These are phyloP conservation scores for Grigorovia transvaalensis DNA, from an alignment of 805 yeast genomes.

Conservation along the genomic window DNA sequence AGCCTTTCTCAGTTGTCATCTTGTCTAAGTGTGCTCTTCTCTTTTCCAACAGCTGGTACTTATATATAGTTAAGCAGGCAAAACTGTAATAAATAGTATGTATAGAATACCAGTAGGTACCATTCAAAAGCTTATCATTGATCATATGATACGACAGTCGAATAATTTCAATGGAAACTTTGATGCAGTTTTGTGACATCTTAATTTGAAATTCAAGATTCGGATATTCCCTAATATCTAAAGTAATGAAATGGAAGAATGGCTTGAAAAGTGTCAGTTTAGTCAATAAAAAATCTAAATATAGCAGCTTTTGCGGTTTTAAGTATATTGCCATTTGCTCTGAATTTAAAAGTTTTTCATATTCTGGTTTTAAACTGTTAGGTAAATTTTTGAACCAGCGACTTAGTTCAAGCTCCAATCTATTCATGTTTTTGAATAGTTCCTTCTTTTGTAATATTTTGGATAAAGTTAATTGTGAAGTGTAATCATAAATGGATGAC, in stretches of 20 bases:
- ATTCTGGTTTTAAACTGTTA: constrained; percentile 57
- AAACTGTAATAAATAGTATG: constrained; percentile 84
- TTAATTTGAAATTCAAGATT: constrained; percentile 49
- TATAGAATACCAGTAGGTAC: constrained; percentile 86
- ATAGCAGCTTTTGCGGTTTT: constrained; percentile 65
- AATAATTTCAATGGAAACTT: constrained; percentile 74
- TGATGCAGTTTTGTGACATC: constrained; percentile 73
- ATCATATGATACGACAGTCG: constrained; percentile 74
- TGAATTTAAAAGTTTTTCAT: constrained; percentile 38
- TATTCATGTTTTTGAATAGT: constrained; percentile 34
- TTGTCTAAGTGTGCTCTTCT: background rate
- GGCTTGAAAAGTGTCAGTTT: constrained; percentile 79
- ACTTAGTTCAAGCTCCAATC: constrained; percentile 58
- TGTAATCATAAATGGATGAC: constrained; percentile 12
- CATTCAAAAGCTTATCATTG: constrained; percentile 56
- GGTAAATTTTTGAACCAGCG: constrained; percentile 68
- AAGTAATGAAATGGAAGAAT: constrained; percentile 57
- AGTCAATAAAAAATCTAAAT: constrained; percentile 63
- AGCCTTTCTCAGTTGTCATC: background rate
- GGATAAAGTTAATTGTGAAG: constrained; percentile 4
- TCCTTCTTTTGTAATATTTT: constrained; percentile 2
- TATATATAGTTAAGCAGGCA: constrained; percentile 66
- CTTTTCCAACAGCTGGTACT: constrained; percentile 8
- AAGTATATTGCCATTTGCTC: constrained; percentile 34
- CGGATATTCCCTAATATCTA: constrained; percentile 32